Conservation (phyloP, 169 alveolate species). For the Perkinsus chesapeaki region DNA sequence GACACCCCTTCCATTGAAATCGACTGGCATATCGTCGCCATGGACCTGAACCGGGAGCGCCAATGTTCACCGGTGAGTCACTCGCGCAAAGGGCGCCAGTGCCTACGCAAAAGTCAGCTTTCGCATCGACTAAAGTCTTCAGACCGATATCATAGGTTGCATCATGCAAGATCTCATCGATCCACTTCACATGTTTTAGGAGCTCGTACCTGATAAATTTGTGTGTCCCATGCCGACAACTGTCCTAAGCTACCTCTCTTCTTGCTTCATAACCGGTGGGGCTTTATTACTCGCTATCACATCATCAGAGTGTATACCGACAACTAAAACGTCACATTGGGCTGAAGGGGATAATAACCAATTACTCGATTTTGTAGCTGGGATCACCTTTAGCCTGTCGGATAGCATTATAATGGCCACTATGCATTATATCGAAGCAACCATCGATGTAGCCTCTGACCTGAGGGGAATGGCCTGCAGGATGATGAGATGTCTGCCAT, state of each 20-base stretch:
- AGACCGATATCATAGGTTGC: constrained; percentile 48
- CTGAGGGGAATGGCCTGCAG: not conserved
- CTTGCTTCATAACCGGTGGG: constrained; percentile 50
- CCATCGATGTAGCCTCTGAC: constrained; percentile 52
- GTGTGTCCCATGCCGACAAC: not conserved
- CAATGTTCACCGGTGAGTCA: too few species aligned
- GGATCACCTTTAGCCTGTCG: constrained; percentile 39
- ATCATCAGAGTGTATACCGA: constrained; percentile 45
- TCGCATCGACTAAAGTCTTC: constrained; percentile 37
- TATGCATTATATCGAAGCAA: constrained; percentile 56
- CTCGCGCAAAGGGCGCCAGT: too few species aligned
- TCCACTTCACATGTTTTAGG: constrained; percentile 65
- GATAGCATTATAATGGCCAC: constrained; percentile 66
- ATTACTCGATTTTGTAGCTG: not conserved
- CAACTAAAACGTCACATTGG: constrained; percentile 54
- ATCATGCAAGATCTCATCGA: constrained; percentile 46
- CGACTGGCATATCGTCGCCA: constrained; percentile 60
- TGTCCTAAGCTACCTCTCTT: constrained; percentile 42
- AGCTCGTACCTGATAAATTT: constrained; percentile 24
- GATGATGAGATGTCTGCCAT: too few species aligned
- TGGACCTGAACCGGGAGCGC: constrained; percentile 38
- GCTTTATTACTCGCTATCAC: constrained; percentile 52
- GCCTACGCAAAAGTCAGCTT: constrained; percentile 34
- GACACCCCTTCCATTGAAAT: constrained; percentile 42
- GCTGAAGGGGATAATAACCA: not conserved